Evolutionary conservation across 129 eudicot species (phyloP).

Genomic region (Escallonia rubra): DNA sequence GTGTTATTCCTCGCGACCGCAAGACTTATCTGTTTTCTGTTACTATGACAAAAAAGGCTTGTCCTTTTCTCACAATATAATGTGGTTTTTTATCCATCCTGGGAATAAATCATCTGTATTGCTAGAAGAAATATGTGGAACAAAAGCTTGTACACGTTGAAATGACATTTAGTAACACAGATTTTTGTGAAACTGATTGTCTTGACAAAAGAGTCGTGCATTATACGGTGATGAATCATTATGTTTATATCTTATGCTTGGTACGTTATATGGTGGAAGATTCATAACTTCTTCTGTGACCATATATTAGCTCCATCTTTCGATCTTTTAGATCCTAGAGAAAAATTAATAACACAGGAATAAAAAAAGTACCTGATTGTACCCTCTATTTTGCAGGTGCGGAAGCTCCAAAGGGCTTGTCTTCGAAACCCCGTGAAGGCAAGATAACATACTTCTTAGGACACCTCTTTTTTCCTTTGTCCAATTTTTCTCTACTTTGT

Average conservation of each 20-base stretch:
- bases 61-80: too few relatives aligned
- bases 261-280: neutral
- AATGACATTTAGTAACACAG: too few relatives aligned
- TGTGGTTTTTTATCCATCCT: too few relatives aligned
- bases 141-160: too few relatives aligned
- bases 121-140: too few relatives aligned
- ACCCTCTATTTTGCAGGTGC: slow-evolving; percentile 47
- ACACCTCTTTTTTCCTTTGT: neutral
- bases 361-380: neutral
- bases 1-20: slow-evolving; percentile 81
- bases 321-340: neutral
- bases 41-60: slow-evolving; percentile 89
- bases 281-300: neutral
- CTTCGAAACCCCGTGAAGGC: slow-evolving; percentile 85
- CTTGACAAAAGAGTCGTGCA: too few relatives aligned
- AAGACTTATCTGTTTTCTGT: slow-evolving; percentile 85
- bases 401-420: slow-evolving; percentile 91
- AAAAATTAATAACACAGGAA: neutral
- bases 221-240: too few relatives aligned
- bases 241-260: neutral
- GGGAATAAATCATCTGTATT: too few relatives aligned
- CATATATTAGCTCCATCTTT: neutral
- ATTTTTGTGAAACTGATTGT: too few relatives aligned
- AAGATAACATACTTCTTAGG: neutral
- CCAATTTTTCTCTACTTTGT: neutral